A percentile compares a stretch with the other conserved stretches of the same genome.
Evolutionary conservation across 176 grass and related monocot genomes (phyloP).

Genomic region (Hsuehochloa calcarea): DNA sequence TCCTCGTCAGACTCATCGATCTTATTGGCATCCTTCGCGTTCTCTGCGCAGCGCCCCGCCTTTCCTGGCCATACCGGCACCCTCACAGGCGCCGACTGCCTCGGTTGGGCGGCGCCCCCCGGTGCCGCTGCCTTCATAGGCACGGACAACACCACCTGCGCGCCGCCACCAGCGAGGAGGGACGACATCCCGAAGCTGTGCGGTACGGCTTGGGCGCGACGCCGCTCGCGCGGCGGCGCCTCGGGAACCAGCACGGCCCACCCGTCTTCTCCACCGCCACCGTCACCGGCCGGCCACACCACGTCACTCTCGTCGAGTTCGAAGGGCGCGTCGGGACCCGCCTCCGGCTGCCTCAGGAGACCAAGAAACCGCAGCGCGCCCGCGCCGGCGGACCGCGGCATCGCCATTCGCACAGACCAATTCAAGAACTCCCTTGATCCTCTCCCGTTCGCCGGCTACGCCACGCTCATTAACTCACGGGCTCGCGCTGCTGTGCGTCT

Average conservation of each 20-base stretch:
- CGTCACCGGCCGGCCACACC: constrained; percentile 30
- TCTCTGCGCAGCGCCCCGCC: not conserved
- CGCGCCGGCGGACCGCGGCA: constrained; percentile 27
- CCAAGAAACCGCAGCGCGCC: constrained; percentile 47
- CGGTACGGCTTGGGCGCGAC: constrained; percentile 37
- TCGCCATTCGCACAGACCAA: constrained; percentile 25
- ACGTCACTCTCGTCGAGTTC: constrained; percentile 67
- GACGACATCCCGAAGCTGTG: constrained; percentile 52
- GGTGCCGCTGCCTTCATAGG: not conserved
- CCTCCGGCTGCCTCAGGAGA: constrained; percentile 46
- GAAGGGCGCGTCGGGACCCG: constrained; percentile 1
- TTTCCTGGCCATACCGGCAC: constrained; percentile 49
- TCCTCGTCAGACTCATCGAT: constrained; percentile 31
- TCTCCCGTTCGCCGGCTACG: not conserved
- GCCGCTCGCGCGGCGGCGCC: not conserved
- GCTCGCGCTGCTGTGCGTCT: not conserved
- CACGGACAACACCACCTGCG: constrained; percentile 9
- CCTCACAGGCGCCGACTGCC: constrained; percentile 51
- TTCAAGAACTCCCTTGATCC: not conserved
- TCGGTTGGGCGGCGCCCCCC: constrained; percentile 8
- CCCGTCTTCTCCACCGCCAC: not conserved
- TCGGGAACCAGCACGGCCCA: not conserved
- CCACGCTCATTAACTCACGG: not conserved
- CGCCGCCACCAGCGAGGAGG: constrained; percentile 27
- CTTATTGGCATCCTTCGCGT: not conserved